Evolutionary conservation across 495 filamentous ascomycete genomes (phyloP).

Genomic region (Hypoxylon cercidicola): DNA sequence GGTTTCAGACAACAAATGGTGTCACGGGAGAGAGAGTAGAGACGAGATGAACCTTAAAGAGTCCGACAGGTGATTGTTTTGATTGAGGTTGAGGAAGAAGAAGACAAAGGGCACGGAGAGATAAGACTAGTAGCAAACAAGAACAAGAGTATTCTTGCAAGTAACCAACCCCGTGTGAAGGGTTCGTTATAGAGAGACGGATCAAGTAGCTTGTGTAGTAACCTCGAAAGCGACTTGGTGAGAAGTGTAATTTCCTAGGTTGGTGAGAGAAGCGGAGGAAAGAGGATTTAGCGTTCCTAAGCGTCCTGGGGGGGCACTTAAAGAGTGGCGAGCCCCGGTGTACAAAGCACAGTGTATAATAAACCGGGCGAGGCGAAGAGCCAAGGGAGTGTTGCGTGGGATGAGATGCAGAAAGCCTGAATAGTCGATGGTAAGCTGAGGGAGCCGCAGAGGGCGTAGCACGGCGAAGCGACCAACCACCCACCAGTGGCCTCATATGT

Average conservation of each 20-base stretch:
- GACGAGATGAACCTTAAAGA: conserved; percentile 21
- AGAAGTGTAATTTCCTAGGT: conserved; percentile 31
- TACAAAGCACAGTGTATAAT: conserved; percentile 42
- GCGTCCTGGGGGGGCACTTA: conserved; percentile 26
- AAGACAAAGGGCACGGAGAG: neutral
- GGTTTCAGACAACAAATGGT: conserved; percentile 30
- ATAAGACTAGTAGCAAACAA: conserved; percentile 23
- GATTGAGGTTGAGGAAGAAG: conserved; percentile 17
- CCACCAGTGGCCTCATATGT: conserved; percentile 16
- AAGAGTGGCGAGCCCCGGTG: conserved; percentile 33
- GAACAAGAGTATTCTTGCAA: conserved; percentile 15
- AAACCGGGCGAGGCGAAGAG: conserved; percentile 32
- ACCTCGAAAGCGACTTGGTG: conserved; percentile 35
- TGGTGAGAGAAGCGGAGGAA: conserved; percentile 28
- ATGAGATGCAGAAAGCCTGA: conserved; percentile 43
- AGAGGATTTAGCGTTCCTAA: conserved; percentile 13
- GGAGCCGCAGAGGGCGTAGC: conserved; percentile 38
- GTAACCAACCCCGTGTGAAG: conserved; percentile 23
- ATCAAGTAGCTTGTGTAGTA: conserved; percentile 23
- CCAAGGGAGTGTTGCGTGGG: conserved; percentile 41
- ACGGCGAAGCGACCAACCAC: conserved; percentile 28
- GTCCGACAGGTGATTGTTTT: conserved; percentile 15
- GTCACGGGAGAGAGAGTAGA: conserved; percentile 32
- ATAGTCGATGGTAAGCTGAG: conserved; percentile 45
- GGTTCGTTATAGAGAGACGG: conserved; percentile 32